These are phyloP conservation scores for Tetracentron sinense DNA, from an alignment of 164 flowering plant species.

Conservation along the genomic window DNA sequence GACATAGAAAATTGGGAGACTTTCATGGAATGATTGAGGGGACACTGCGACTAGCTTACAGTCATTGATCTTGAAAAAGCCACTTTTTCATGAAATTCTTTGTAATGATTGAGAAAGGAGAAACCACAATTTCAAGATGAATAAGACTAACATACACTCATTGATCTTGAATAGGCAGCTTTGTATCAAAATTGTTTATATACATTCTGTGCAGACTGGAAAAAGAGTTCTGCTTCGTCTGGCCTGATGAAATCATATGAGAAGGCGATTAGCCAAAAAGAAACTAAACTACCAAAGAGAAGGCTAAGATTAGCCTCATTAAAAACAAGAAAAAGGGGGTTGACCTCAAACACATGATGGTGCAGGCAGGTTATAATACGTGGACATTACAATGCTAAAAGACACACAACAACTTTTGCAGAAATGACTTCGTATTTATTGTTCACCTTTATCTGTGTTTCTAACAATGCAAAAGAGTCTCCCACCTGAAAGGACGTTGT, in stretches of 20 bases:
- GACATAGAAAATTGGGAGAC: neutral
- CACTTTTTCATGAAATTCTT: too few relatives aligned
- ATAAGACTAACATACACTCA: conserved; percentile 49
- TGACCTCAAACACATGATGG: too few relatives aligned
- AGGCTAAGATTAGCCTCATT: neutral
- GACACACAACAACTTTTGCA: neutral
- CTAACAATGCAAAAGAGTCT: conserved; percentile 3
- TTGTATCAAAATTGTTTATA: conserved; percentile 79
- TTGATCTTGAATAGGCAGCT: conserved; percentile 95
- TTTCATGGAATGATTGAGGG: conserved; percentile 1
- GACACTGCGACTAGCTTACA: neutral
- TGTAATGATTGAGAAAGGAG: neutral
- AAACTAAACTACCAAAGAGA: neutral
- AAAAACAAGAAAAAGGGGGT: neutral
- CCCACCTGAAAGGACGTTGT: conserved; percentile 80
- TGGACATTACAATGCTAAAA: too few relatives aligned
- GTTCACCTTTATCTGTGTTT: neutral
- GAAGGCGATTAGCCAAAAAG: neutral
- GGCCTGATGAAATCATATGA: conserved; percentile 38
- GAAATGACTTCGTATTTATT: neutral
- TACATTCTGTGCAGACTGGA: conserved; percentile 68
- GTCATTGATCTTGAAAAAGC: neutral
- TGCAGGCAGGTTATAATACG: neutral
- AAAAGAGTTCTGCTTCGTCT: conserved; percentile 92
- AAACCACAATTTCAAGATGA: neutral